Conservation (phyloP, 1,139 yeast genomes). For the Taphrina sp. region DNA sequence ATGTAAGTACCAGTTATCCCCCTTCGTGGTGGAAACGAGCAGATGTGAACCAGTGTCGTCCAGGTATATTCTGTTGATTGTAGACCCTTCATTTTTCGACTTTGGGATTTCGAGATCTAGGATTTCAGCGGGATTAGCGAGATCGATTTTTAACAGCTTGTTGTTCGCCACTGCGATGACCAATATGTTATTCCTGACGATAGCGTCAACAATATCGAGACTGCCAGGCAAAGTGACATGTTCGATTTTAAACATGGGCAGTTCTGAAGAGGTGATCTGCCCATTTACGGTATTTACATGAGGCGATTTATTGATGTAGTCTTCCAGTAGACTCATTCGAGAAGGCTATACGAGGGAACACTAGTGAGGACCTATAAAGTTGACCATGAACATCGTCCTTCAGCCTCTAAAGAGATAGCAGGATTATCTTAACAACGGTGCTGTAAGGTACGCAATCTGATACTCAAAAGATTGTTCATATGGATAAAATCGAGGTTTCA, state of each 20-base stretch:
- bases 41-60: conserved; percentile 56
- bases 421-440: too few relatives aligned
- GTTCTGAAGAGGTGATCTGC: not conserved
- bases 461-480: too few relatives aligned
- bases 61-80: conserved; percentile 48
- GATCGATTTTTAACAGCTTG: conserved; percentile 26
- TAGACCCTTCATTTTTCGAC: conserved; percentile 40
- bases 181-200: conserved; percentile 25
- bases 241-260: conserved; percentile 24
- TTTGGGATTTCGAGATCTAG: conserved; percentile 37
- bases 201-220: conserved; percentile 14
- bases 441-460: too few relatives aligned
- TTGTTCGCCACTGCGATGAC: conserved; percentile 23
- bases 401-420: too few relatives aligned
- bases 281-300: not conserved
- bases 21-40: conserved; percentile 50
- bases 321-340: conserved; percentile 25
- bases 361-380: too few relatives aligned
- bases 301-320: conserved; percentile 12
- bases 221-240: conserved; percentile 26
- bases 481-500: too few relatives aligned
- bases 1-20: conserved; percentile 52
- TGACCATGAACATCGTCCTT: too few relatives aligned
- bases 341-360: too few relatives aligned
- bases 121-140: conserved; percentile 19